These are phyloP conservation scores for Tylopilus vinaceipallidus DNA, from an alignment of 768 basidiomycete genomes.

Conservation along the genomic window DNA sequence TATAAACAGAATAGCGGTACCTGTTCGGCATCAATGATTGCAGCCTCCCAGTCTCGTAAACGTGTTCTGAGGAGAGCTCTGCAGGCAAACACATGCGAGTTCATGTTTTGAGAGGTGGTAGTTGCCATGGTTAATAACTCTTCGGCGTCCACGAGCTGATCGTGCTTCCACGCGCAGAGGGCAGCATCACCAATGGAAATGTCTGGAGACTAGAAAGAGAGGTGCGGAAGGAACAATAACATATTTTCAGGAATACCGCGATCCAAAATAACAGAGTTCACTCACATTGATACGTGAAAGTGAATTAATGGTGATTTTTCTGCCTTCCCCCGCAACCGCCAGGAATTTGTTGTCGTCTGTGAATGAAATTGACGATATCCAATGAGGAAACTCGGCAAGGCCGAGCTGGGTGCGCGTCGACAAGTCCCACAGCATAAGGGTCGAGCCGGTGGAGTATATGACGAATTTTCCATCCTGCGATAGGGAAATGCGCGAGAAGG, in stretches of 20 bases:
- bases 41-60: constrained; percentile 1
- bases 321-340: not conserved
- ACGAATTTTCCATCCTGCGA: no score
- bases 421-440: no score
- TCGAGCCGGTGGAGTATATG: no score
- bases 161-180: not conserved
- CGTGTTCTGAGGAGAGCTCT: constrained; percentile 5
- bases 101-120: not conserved
- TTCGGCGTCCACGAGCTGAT: not conserved
- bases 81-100: not conserved
- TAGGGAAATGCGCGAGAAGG: no score
- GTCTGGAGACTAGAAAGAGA: no score
- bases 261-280: no score
- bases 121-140: not conserved
- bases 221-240: no score
- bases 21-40: constrained; percentile 1
- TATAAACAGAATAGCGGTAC: not conserved
- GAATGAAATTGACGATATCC: not conserved
- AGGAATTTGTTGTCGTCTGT: constrained; percentile 1
- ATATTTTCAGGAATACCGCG: no score
- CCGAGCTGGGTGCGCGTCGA: no score
- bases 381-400: not conserved
- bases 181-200: no score
- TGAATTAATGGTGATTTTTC: not conserved
- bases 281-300: not conserved